Evolutionary conservation across 2,329 filamentous ascomycete species (phyloP), one percentile per base, ranked within the genome.

Genomic region (Colletotrichum zoysiae): DNA sequence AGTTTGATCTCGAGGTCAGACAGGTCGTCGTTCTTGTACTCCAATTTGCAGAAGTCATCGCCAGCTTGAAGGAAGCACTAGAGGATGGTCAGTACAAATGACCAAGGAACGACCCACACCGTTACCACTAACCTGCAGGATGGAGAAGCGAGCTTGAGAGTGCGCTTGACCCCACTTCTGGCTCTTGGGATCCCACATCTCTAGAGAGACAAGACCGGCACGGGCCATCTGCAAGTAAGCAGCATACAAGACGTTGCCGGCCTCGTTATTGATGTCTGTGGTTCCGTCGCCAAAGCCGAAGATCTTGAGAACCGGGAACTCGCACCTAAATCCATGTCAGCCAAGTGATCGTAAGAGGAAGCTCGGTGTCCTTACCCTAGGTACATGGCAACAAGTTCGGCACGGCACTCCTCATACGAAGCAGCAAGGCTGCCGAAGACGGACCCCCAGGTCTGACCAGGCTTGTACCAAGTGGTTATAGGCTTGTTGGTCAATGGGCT

Each of bases 221-320:
- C 95, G 90, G 18, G 96, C 96, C 95, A 99, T 98, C 76, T 91
- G 91, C 12, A 99, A 88, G 81, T 98, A 99, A 2, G 93, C 91
- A 0, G 91, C 90, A 78, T 95, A 98, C 9, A 98, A 89, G 8
- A 99, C 90, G 78, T 97, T 93, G 55, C 95, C 95, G 12, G 95
- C 94, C 78, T 93, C 89, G 71, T 89, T 87, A 75, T 93, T 84
- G 75, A 97, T 91, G 77, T 97, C 88, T 63, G 87, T 82, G 23
- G 84, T 88, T 26, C 95, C 95, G 76, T 97, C 88, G 38, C 95
- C 95, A 73, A 95, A 96, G 35, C 95, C 95, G 76, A 98, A 98
- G 78, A 98, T 95, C 80, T 95, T 89, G 26, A 98, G 87, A 61
- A 97, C 94, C 14, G 90, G 87, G 79, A 97, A 97, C 78, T 98